These are phyloP conservation scores for Chrysoporthe deuterocubensis DNA, from an alignment of 2,329 filamentous ascomycete genomes.

Conservation along the genomic window DNA sequence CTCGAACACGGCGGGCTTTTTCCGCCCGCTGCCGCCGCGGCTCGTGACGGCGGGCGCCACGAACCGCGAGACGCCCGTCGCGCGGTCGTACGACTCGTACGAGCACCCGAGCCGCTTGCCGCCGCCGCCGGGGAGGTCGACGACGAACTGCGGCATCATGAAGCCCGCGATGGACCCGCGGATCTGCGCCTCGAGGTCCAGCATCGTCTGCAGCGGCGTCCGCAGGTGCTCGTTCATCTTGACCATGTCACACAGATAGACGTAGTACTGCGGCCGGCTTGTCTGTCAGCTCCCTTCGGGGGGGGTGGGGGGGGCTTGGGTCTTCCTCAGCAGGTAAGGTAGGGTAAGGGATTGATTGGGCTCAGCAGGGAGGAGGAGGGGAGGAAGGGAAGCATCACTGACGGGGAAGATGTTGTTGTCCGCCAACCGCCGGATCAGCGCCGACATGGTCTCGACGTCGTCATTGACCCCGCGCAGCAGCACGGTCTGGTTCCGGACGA, in stretches of 20 bases:
- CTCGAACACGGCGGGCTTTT: constrained; percentile 51
- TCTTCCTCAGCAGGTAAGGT: neutral
- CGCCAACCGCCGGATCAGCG: constrained; percentile 56
- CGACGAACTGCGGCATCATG: constrained; percentile 64
- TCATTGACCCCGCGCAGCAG: constrained; percentile 65
- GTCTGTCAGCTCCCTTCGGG: neutral
- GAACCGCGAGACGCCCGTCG: constrained; percentile 58
- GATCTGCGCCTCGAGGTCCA: constrained; percentile 60
- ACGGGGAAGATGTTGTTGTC: constrained; percentile 62
- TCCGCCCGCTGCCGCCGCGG: constrained; percentile 49
- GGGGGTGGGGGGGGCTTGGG: neutral
- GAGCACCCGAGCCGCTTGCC: constrained; percentile 64
- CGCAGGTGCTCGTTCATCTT: constrained; percentile 63
- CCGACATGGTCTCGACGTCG: constrained; percentile 53
- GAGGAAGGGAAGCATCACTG: constrained; percentile 31
- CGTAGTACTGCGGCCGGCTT: constrained; percentile 56
- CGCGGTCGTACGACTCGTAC: constrained; percentile 56
- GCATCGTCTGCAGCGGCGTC: constrained; percentile 62
- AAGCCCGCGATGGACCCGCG: constrained; percentile 66
- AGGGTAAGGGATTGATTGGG: too few relatives aligned
- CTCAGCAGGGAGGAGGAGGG: too few relatives aligned
- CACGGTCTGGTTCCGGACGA: constrained; percentile 64
- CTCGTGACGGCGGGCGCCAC: constrained; percentile 55
- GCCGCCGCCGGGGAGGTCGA: constrained; percentile 66
- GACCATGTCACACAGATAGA: constrained; percentile 70